Conservation (phyloP, 495 filamentous ascomycete genomes). For the Achaetomiella virescens region DNA sequence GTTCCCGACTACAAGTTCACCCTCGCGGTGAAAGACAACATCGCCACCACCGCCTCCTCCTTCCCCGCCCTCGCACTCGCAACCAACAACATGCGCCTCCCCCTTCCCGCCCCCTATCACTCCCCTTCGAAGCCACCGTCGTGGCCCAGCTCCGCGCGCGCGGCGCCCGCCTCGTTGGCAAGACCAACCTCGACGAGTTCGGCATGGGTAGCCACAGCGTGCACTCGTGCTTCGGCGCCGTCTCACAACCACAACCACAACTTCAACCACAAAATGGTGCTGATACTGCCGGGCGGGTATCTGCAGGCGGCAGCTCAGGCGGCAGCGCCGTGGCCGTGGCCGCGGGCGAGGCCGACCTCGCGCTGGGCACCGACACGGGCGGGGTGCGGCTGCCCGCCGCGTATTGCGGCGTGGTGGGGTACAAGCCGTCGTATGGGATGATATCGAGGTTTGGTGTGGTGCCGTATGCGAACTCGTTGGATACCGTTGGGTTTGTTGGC, state of each 20-base stretch:
- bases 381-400: conserved; percentile 89
- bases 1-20: conserved; percentile 17
- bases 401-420: conserved; percentile 80
- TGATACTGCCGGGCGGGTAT: conserved; percentile 22
- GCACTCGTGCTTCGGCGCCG: conserved; percentile 65
- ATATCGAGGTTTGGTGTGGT: conserved; percentile 83
- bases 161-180: conserved; percentile 64
- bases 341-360: conserved; percentile 61
- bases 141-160: conserved; percentile 56
- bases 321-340: conserved; percentile 87
- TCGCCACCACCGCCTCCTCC: conserved; percentile 62
- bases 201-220: conserved; percentile 93
- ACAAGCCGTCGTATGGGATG: conserved; percentile 73
- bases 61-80: conserved; percentile 56
- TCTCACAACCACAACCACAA: conserved; percentile 31
- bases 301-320: conserved; percentile 88
- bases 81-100: conserved; percentile 78
- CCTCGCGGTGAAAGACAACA: conserved; percentile 86
- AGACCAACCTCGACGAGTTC: conserved; percentile 95
- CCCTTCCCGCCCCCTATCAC: conserved; percentile 59
- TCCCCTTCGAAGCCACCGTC: conserved; percentile 81
- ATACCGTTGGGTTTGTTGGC: conserved; percentile 86
- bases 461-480: conserved; percentile 90
- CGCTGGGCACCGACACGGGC: conserved; percentile 91
- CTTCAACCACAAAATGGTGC: conserved; percentile 33